phyloP scores from a whole-genome alignment of 1,139 yeast species.

The Scheffersomyces segobiensis region DNA sequence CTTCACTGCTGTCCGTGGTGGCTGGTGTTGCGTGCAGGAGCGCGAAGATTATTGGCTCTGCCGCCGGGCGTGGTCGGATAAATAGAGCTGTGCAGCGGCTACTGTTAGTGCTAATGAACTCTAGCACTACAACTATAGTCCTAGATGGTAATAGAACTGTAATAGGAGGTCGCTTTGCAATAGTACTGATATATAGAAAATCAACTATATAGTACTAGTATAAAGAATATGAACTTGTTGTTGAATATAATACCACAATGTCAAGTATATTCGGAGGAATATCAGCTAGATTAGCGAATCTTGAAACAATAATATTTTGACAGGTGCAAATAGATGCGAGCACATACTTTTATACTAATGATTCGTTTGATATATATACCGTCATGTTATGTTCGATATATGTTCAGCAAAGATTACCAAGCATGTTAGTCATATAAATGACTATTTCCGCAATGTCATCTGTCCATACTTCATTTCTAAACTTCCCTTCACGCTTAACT shows the following conservation, averaged over 20 bases:
- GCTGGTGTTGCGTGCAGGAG: neutral
- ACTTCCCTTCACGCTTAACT: neutral
- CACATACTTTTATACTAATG: neutral
- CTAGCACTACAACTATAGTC: no score
- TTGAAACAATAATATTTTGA: neutral
- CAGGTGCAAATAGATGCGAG: neutral
- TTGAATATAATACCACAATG: no score
- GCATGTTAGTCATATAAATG: neutral
- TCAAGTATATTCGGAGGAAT: neutral
- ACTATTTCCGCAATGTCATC: neutral
- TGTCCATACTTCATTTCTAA: neutral
- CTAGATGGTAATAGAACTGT: no score
- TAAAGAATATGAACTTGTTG: neutral
- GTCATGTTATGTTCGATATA: no score
- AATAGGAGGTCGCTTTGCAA: no score
- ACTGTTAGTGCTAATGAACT: neutral
- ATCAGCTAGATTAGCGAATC: neutral
- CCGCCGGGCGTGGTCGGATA: neutral
- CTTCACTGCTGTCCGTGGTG: conserved; percentile 9
- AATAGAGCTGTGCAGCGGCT: neutral
- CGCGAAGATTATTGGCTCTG: neutral
- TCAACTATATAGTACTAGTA: neutral
- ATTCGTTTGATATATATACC: no score
- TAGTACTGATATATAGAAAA: neutral
- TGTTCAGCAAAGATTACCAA: neutral